A percentile compares a stretch with the other conserved stretches of the same genome.
phyloP scores from a whole-genome alignment of 768 basidiomycete genomes.

The Lentinula aciculospora region DNA sequence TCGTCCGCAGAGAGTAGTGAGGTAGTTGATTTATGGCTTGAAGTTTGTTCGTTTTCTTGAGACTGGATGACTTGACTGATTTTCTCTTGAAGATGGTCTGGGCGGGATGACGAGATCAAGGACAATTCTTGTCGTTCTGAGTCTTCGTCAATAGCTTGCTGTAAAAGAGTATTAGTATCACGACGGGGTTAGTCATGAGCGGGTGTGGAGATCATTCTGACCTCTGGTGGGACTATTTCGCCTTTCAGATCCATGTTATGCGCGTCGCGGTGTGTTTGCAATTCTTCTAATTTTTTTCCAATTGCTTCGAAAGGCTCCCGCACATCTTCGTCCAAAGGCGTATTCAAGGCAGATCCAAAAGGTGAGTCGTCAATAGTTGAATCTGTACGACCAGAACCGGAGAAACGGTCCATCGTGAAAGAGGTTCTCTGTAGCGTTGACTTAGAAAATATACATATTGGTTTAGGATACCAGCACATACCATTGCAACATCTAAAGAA shows the following conservation, averaged over 20 bases:
- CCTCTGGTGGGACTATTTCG: neutral
- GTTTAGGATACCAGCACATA: neutral
- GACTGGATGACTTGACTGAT: neutral
- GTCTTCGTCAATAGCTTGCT: neutral
- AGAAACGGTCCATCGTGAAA: conserved; percentile 3
- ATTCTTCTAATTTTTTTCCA: conserved; percentile 8
- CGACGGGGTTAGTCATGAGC: neutral
- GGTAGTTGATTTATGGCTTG: neutral
- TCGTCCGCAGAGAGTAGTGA: neutral
- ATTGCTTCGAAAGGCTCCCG: conserved; percentile 12
- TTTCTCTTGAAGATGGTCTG: neutral
- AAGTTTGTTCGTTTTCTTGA: neutral
- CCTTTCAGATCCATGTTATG: neutral
- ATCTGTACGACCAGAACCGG: conserved; percentile 25
- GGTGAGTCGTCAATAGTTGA: conserved; percentile 28
- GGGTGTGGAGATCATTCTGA: neutral
- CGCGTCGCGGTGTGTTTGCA: conserved; percentile 11
- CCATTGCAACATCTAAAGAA: neutral
- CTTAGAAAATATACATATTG: neutral
- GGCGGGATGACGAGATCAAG: neutral
- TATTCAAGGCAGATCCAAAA: conserved; percentile 33
- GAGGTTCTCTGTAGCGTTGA: neutral
- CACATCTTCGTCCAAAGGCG: conserved; percentile 31
- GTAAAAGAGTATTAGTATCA: neutral
- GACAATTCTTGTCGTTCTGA: neutral